Conservation (phyloP, 164 flowering plant species). For the Sedum album region DNA sequence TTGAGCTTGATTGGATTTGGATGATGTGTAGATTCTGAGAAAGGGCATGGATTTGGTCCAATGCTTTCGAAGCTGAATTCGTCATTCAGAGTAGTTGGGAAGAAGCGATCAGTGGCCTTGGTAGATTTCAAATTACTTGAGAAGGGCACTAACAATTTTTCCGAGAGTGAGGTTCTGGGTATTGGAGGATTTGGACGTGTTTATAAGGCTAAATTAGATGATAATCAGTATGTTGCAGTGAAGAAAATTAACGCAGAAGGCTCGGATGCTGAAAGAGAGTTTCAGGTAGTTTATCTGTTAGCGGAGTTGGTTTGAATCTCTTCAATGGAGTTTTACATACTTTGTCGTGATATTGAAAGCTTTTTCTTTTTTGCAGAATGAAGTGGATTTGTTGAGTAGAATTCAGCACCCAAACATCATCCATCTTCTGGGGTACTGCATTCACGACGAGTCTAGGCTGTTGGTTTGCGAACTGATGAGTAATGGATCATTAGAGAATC, state of each 20-base stretch:
- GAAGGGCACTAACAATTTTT: slow-evolving; percentile 64
- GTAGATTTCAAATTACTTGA: slow-evolving; percentile 60
- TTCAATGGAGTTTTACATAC: neutral
- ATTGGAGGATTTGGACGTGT: slow-evolving; percentile 65
- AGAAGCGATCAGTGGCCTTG: slow-evolving; percentile 44
- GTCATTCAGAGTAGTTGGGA: slow-evolving; percentile 32
- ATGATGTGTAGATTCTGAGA: slow-evolving; percentile 31
- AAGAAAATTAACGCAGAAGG: slow-evolving; percentile 48
- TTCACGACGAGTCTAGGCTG: slow-evolving; percentile 48
- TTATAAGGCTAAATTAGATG: slow-evolving; percentile 58
- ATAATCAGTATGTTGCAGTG: slow-evolving; percentile 50
- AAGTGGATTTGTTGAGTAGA: slow-evolving; percentile 57
- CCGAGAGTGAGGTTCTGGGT: slow-evolving; percentile 48
- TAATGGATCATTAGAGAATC: slow-evolving; percentile 78
- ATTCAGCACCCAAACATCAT: slow-evolving; percentile 68
- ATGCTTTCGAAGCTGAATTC: slow-evolving; percentile 35
- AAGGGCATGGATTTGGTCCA: slow-evolving; percentile 31
- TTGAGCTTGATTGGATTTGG: neutral
- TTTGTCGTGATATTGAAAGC: neutral
- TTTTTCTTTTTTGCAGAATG: slow-evolving; percentile 50
- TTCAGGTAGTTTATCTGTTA: slow-evolving; percentile 41
- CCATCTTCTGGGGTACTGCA: slow-evolving; percentile 67
- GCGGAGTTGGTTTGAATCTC: neutral
- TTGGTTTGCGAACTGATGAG: slow-evolving; percentile 86
- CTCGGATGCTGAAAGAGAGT: slow-evolving; percentile 49